Conservation (phyloP, 495 filamentous ascomycete species). For the Neurospora sp. region DNA sequence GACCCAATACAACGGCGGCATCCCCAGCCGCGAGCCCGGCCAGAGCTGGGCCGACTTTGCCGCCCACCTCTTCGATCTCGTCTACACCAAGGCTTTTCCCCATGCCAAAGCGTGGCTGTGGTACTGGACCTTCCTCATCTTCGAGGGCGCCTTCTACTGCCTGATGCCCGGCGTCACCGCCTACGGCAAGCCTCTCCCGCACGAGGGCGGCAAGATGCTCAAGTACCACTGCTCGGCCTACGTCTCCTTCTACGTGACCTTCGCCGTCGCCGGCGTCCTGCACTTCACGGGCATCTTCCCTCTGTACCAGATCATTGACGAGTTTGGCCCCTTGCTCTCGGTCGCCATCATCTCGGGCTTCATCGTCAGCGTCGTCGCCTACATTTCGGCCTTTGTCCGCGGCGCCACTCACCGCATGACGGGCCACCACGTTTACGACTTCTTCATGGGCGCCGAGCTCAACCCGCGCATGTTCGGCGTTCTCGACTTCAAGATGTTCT, state of each 20-base stretch:
- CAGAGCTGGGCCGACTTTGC: constrained; percentile 60
- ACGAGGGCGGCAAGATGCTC: constrained; percentile 72
- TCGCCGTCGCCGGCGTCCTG: constrained; percentile 52
- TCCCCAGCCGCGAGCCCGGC: constrained; percentile 56
- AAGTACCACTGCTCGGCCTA: constrained; percentile 89
- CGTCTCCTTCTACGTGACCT: constrained; percentile 77
- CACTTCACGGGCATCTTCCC: constrained; percentile 79
- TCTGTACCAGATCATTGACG: constrained; percentile 88
- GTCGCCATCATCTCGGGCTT: constrained; percentile 88
- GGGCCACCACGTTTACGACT: constrained; percentile 85
- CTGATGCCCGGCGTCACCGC: constrained; percentile 73
- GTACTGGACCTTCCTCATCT: constrained; percentile 86
- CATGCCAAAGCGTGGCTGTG: constrained; percentile 71
- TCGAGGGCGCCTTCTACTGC: constrained; percentile 73
- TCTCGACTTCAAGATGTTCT: constrained; percentile 99
- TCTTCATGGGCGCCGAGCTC: constrained; percentile 98
- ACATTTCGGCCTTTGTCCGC: constrained; percentile 68
- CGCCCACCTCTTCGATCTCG: constrained; percentile 52
- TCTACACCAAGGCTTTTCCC: constrained; percentile 76
- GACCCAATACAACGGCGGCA: constrained; percentile 75
- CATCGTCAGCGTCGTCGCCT: constrained; percentile 68
- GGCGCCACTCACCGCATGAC: constrained; percentile 88
- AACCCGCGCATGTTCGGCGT: constrained; percentile 92
- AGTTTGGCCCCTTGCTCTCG: constrained; percentile 83
- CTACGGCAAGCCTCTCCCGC: constrained; percentile 76